Base-by-base conservation (phyloP, 75 land plant species). In the Azolla pinnata region DNA sequence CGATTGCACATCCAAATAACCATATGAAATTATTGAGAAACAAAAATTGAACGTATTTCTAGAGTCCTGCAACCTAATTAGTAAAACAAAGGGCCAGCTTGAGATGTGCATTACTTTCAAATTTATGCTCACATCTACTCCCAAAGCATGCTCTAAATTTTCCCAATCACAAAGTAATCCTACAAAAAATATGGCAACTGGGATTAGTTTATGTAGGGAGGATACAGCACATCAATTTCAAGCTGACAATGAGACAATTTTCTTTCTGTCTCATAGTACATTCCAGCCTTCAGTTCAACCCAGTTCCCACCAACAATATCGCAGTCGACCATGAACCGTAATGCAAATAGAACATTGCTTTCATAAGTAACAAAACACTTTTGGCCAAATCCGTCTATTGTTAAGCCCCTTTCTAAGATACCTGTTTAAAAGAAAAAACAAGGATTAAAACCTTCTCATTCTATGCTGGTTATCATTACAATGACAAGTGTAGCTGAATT, bases 291-390 rank as follows among this genome's bases (percentile, higher is more conserved):
- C 34, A 85, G 75, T 72, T 93, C 98, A 62, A 93, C 77, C 98
- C 98, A 93, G 44, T 93, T 93, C 23, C 98, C 98, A 49, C 98
- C 98, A 75, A 88, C 98, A 72, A 93, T 75, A 60, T 81, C 72
- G 75, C 87, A 77, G 54, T 93, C 98, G 57, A 93, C 81, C 98
- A 93, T 93, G 65, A 93, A 93, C 33, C 98, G 84, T 57, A 93
- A 81, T 29, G 90, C 96, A 78, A 93, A 93, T 14, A 93, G 83
- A 57, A 93, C 83, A 71, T 93, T 93, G 84, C 98, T 93, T 70
- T 93, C 98, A 71, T 88, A 93, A 62, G 98, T 93, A 59, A 79
- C 46, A 56, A 93, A 93, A 57, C 73, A 76, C 63, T 71, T 81
- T 50, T 68, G 75, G 31, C 96, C 96, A 40, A 85, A 59, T 8